phyloP scores from a whole-genome alignment of 108 stramenopile genomes.

The Skeletonema potamos region DNA sequence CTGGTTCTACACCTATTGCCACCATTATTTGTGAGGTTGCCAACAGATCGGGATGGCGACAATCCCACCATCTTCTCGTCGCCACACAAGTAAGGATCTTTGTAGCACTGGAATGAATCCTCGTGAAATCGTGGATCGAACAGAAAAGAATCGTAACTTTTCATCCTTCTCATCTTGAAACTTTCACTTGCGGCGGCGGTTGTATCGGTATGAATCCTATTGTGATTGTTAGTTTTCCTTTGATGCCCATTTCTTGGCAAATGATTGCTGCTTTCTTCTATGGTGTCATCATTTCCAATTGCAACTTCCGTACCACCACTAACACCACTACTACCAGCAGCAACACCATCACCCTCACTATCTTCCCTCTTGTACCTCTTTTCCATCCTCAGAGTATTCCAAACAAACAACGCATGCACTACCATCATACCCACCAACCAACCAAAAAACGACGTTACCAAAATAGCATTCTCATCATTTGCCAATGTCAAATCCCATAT shows the following conservation, averaged over 20 bases:
- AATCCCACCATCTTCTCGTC: not conserved
- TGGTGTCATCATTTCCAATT: not conserved
- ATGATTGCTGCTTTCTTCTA: not conserved
- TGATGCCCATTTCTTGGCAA: not conserved
- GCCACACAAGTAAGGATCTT: not conserved
- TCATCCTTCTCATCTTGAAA: not conserved
- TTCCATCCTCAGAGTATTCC: constrained; percentile 34
- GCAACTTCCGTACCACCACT: not conserved
- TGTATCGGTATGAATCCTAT: not conserved
- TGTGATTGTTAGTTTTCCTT: not conserved
- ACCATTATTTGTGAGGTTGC: not conserved
- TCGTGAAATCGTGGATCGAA: constrained; percentile 45
- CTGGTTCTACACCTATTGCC: not conserved
- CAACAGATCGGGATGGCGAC: not conserved
- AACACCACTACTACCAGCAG: not conserved
- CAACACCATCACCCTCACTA: not conserved
- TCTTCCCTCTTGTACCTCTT: not conserved
- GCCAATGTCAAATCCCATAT: constrained; percentile 26
- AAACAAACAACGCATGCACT: constrained; percentile 32
- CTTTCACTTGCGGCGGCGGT: not conserved
- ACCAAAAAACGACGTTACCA: constrained; percentile 29
- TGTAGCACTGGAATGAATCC: not conserved
- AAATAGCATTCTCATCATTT: constrained; percentile 24
- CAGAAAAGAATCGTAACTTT: constrained; percentile 24
- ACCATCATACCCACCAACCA: constrained; percentile 28